Conservation (phyloP, 768 basidiomycete genomes). For the Serendipita indica region DNA sequence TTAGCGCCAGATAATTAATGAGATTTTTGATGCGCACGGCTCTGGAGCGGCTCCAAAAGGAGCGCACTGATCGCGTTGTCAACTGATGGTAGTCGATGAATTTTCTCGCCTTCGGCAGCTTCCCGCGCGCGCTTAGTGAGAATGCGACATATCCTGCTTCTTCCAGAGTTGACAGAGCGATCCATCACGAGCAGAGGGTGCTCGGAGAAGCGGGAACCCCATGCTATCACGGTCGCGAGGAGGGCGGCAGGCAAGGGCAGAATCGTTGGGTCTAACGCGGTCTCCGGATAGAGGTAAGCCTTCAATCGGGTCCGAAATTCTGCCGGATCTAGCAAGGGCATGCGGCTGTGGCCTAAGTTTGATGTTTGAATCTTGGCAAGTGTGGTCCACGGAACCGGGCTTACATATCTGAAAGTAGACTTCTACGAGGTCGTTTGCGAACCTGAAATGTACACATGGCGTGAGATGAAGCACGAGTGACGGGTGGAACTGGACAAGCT, state of each 20-base stretch:
- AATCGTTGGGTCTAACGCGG: conserved; percentile 9
- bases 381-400: background rate
- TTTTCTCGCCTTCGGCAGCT: conserved; percentile 74
- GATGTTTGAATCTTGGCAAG: background rate
- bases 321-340: conserved; percentile 72
- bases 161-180: conserved; percentile 34
- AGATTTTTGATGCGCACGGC: conserved; percentile 34
- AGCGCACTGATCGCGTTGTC: conserved; percentile 75
- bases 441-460: conserved; percentile 33
- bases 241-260: conserved; percentile 48
- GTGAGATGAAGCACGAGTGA: conserved; percentile 13
- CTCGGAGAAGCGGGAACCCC: conserved; percentile 90
- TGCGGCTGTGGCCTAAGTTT: conserved; percentile 49
- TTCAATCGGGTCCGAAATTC: conserved; percentile 64
- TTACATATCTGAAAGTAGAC: conserved; percentile 61
- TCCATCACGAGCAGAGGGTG: conserved; percentile 72
- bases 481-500: conserved; percentile 20
- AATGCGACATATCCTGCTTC: conserved; percentile 63
- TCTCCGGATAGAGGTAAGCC: conserved; percentile 10
- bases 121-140: conserved; percentile 71
- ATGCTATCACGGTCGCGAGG: conserved; percentile 75
- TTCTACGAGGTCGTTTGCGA: conserved; percentile 84
- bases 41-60: conserved; percentile 71
- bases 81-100: conserved; percentile 60
- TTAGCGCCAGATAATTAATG: background rate